These are phyloP conservation scores for Mortierella antarctica DNA, from an alignment of 192 early-diverging fungal genomes.

Conservation along the genomic window DNA sequence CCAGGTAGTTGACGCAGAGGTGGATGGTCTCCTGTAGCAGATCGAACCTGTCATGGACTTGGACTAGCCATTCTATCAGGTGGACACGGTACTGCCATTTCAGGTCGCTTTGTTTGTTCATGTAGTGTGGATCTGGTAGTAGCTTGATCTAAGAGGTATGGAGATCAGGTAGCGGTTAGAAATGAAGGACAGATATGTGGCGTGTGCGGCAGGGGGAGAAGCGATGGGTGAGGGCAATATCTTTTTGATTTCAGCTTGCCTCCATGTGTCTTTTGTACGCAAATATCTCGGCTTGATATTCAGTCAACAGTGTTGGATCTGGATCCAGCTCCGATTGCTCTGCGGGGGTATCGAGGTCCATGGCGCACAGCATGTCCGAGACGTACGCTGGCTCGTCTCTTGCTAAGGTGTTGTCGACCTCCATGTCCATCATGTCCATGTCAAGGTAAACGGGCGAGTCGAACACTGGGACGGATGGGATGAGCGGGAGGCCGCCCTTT, in stretches of 20 bases:
- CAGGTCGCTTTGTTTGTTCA: constrained; percentile 56
- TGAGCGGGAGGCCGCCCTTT: background rate
- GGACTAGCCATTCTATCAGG: constrained; percentile 69
- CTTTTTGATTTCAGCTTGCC: constrained; percentile 22
- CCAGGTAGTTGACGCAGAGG: constrained; percentile 66
- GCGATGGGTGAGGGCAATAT: background rate
- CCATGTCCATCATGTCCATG: constrained; percentile 4
- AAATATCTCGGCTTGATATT: constrained; percentile 73
- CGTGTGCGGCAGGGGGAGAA: background rate
- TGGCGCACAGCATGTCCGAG: background rate
- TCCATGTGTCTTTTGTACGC: constrained; percentile 71
- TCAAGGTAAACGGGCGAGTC: background rate
- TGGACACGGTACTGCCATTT: constrained; percentile 62
- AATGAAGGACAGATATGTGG: background rate
- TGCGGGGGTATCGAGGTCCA: constrained; percentile 16
- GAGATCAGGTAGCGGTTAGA: background rate
- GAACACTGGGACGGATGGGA: constrained; percentile 18
- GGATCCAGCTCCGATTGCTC: background rate
- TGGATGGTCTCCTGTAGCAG: constrained; percentile 70
- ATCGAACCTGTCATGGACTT: constrained; percentile 67
- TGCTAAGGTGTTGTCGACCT: background rate
- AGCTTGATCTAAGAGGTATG: constrained; percentile 31
- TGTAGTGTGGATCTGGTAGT: constrained; percentile 65
- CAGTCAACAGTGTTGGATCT: constrained; percentile 62
- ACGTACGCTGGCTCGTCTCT: background rate